Conservation (phyloP, 1,284 basidiomycete species). For the Hemileia vastatrix region DNA sequence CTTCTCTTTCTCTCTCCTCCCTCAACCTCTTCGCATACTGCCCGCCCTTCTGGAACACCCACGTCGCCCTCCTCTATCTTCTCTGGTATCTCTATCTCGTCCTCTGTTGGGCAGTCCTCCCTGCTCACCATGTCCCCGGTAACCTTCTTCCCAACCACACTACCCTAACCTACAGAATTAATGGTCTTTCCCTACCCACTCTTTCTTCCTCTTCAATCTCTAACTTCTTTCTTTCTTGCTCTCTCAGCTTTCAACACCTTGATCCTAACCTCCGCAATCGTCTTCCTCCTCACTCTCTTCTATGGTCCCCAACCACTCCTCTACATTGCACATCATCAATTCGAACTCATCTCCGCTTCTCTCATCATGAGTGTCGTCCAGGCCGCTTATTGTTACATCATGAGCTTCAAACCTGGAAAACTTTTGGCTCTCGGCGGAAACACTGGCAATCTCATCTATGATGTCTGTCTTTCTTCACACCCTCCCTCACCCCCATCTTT, state of each 20-base stretch:
- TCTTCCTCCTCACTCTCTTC: conserved; percentile 58
- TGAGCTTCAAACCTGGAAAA: conserved; percentile 56
- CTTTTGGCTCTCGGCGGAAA: conserved; percentile 88
- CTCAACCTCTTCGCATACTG: conserved; percentile 23
- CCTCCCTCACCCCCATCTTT: background rate
- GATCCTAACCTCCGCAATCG: conserved; percentile 63
- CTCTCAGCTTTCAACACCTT: conserved; percentile 71
- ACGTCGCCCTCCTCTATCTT: conserved; percentile 66
- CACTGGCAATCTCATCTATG: conserved; percentile 75
- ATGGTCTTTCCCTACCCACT: conserved; percentile 54
- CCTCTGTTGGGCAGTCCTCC: conserved; percentile 69
- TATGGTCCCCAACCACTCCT: conserved; percentile 72
- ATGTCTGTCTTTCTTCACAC: conserved; percentile 53
- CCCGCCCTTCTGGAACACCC: conserved; percentile 59
- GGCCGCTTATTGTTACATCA: conserved; percentile 61
- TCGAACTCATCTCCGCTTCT: conserved; percentile 76
- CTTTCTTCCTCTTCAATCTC: background rate
- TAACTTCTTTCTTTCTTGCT: background rate
- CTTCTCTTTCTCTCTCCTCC: conserved; percentile 47
- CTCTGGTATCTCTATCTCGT: conserved; percentile 86
- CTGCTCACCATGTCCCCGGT: conserved; percentile 77
- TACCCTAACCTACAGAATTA: conserved; percentile 81
- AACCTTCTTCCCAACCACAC: conserved; percentile 65
- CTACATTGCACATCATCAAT: conserved; percentile 83
- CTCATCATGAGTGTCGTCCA: conserved; percentile 68